A percentile compares a stretch with the other conserved stretches of the same genome.
These are phyloP conservation scores for Yarrowia hollandica DNA, from an alignment of 805 yeast species.

Conservation along the genomic window DNA sequence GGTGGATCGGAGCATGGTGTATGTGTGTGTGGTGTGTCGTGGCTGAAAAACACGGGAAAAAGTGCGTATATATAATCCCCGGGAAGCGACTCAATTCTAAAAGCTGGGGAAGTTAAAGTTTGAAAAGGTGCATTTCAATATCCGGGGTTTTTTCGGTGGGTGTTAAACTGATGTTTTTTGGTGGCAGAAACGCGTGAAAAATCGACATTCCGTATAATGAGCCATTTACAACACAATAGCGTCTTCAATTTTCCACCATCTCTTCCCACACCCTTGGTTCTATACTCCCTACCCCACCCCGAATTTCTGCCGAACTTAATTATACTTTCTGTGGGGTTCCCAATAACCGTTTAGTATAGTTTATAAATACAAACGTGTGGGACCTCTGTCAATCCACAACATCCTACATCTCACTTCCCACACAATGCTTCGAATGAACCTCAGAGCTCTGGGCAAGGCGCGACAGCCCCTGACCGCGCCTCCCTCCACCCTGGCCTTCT, in stretches of 20 bases:
- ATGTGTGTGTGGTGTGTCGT: neutral
- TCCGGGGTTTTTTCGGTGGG: constrained; percentile 26
- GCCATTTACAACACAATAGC: neutral
- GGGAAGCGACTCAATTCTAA: neutral
- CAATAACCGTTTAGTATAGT: constrained; percentile 24
- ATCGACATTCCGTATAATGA: neutral
- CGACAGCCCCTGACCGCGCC: constrained; percentile 8
- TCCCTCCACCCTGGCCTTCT: neutral
- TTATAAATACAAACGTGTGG: neutral
- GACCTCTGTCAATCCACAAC: neutral
- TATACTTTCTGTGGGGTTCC: constrained; percentile 23
- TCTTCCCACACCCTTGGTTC: too few relatives aligned
- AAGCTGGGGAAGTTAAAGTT: constrained; percentile 24
- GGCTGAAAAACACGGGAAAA: neutral
- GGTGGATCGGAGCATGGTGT: constrained; percentile 18
- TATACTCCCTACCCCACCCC: neutral
- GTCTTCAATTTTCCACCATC: neutral
- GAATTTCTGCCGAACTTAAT: constrained; percentile 19
- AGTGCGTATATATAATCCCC: constrained; percentile 2
- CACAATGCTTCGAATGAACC: constrained; percentile 26
- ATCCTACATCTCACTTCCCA: neutral
- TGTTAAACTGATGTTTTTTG: too few relatives aligned
- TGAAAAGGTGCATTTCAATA: constrained; percentile 2
- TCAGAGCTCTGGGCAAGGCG: constrained; percentile 11
- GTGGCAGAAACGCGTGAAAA: neutral